Evolutionary conservation across 805 yeast genomes (phyloP).

Genomic region (Metschnikowia santaceciliae): DNA sequence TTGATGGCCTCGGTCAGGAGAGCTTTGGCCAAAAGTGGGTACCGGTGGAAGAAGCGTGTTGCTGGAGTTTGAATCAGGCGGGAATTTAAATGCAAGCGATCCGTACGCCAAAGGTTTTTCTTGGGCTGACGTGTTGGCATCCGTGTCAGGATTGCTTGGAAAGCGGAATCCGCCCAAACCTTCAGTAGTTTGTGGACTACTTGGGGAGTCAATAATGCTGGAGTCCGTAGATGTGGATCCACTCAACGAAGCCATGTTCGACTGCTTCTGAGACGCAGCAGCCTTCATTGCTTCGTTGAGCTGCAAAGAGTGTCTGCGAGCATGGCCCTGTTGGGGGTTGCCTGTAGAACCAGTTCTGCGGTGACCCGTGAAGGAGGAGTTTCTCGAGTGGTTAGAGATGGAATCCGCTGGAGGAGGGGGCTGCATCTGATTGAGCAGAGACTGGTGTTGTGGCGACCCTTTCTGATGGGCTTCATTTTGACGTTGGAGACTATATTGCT

Average conservation of each 20-base stretch:
- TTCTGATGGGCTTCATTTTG: slow-evolving; percentile 91
- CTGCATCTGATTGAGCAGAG: slow-evolving; percentile 18
- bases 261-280: slow-evolving; percentile 81
- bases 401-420: slow-evolving; percentile 22
- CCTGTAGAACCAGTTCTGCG: slow-evolving; percentile 28
- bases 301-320: slow-evolving; percentile 88
- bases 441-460: slow-evolving; percentile 73
- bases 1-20: slow-evolving; percentile 40
- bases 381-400: slow-evolving; percentile 34
- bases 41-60: slow-evolving; percentile 49
- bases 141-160: slow-evolving; percentile 43
- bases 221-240: slow-evolving; percentile 7
- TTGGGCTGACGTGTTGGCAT: slow-evolving; percentile 18
- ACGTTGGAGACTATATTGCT: slow-evolving; percentile 83
- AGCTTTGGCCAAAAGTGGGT: slow-evolving; percentile 44
- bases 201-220: slow-evolving; percentile 13
- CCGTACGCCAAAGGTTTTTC: slow-evolving; percentile 35
- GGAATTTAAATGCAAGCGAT: slow-evolving; percentile 58
- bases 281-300: slow-evolving; percentile 91
- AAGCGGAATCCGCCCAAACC: slow-evolving; percentile 46
- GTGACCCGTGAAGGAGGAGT: slow-evolving; percentile 27
- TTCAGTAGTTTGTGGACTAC: slow-evolving; percentile 13
- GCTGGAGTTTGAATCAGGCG: slow-evolving; percentile 27
- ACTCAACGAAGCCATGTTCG: slow-evolving; percentile 31
- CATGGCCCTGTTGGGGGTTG: slow-evolving; percentile 57